A percentile compares a stretch with the other conserved stretches of the same genome.
Evolutionary conservation across 2,329 filamentous ascomycete genomes (phyloP).

Genomic region (Ceratocystis colombiana): DNA sequence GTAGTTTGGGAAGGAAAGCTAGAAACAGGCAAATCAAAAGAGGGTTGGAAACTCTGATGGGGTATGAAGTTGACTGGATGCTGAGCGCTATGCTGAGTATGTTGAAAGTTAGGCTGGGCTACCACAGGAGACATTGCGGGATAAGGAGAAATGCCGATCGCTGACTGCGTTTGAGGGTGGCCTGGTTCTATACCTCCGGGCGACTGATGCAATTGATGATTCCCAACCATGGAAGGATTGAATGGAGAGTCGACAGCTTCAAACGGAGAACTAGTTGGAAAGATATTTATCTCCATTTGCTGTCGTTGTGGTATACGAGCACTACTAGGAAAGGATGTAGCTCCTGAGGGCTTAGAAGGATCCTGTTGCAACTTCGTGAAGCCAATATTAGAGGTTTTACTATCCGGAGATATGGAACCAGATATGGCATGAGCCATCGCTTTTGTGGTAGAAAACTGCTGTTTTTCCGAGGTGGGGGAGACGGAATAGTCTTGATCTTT

Average conservation of each 20-base stretch:
- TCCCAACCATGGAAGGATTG: conserved; percentile 13
- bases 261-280: conserved; percentile 23
- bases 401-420: conserved; percentile 40
- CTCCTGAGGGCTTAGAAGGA: conserved; percentile 25
- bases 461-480: conserved; percentile 36
- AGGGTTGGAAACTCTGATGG: conserved; percentile 50
- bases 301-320: conserved; percentile 11
- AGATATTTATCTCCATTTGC: conserved; percentile 26
- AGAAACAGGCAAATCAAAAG: conserved; percentile 51
- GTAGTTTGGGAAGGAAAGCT: conserved; percentile 36
- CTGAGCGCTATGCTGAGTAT: conserved; percentile 33
- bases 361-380: conserved; percentile 32
- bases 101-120: conserved; percentile 40
- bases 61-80: conserved; percentile 45
- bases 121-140: conserved; percentile 45
- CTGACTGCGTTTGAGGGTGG: conserved; percentile 5
- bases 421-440: neutral
- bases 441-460: neutral
- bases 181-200: conserved; percentile 17
- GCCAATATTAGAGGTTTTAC: conserved; percentile 37
- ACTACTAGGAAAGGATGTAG: neutral
- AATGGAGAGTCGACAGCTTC: conserved; percentile 24
- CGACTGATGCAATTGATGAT: conserved; percentile 18
- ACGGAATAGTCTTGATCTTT: conserved; percentile 25
- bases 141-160: conserved; percentile 36